Base-by-base conservation (phyloP, 2,329 filamentous ascomycete genomes). In the Emericellopsis atlantica region DNA sequence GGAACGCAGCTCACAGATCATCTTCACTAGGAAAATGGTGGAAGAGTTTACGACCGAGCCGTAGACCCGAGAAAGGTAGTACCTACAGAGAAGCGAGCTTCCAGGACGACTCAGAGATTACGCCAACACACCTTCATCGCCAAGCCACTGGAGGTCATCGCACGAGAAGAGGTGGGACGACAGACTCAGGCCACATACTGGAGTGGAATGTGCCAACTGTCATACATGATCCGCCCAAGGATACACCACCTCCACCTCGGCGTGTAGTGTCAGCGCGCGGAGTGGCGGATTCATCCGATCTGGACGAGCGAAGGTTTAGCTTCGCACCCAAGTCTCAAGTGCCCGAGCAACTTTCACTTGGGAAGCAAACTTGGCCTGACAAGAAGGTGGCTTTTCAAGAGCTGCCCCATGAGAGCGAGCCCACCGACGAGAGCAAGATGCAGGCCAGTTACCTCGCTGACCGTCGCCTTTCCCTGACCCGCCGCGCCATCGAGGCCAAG, bases 1-100 rank as follows among this genome's bases (percentile, higher is more conserved):
- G 8, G 26, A 9, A 29, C 12, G 26, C 26, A 29, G 3, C 6
- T 7, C 26, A 34, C 18, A 34, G 21, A 21, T 18, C 36, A 12
- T 32, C 43, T 16, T 65, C 65, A 5, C 45, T 68, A 15, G 47
- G 58, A 14, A 54, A 54, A 38, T 66, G 69, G 49, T 51, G 73
- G 39, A 64, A 53, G 42, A 67, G 54, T 40, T 57, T 74, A 3
- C 54, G 72, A 9, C 71, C 72, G 0, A 69, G 63, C 45, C 61
- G 65, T 43, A 66, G 64, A 6, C 59, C 67, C 1, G 72, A 76
- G 45, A 62, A 64, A 24, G 70, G 72, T 16, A 65, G 70, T 9
- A 74, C 71, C 1, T 42, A 55, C 34, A 65, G 68, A 32, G 42
- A 46, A 21, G 49, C 49, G 5, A 52, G 55, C 2, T 56, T 51